Conservation (phyloP, 2,329 filamentous ascomycete species). For the Colletotrichum musicola region DNA sequence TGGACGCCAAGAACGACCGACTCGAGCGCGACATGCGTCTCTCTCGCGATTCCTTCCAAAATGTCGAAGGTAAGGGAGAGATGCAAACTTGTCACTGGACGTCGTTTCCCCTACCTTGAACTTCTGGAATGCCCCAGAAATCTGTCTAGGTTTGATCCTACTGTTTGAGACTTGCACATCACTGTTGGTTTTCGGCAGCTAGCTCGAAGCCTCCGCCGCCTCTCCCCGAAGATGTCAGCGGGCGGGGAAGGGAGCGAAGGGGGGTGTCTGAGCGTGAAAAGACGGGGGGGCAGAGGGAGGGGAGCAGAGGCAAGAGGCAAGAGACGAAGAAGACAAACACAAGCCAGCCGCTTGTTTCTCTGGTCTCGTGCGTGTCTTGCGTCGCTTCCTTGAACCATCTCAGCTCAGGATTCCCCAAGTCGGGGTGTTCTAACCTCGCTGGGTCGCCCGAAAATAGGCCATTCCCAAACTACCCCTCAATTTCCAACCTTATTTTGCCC, state of each 20-base stretch:
- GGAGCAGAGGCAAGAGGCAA: background rate
- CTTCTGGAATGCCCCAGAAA: slow-evolving; percentile 31
- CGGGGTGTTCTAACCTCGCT: slow-evolving; percentile 11
- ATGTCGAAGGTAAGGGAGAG: background rate
- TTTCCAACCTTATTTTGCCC: slow-evolving; percentile 22
- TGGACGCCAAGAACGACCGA: slow-evolving; percentile 15
- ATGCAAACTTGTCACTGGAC: background rate
- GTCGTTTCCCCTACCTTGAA: background rate
- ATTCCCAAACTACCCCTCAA: slow-evolving; percentile 29
- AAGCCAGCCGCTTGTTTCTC: slow-evolving; percentile 14
- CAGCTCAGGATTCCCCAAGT: slow-evolving; percentile 27
- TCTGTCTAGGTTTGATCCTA: slow-evolving; percentile 10
- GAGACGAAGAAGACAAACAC: background rate
- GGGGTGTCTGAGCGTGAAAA: background rate
- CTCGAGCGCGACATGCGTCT: background rate
- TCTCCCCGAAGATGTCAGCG: background rate
- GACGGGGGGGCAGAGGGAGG: background rate
- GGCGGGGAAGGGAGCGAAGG: background rate
- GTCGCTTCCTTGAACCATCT: background rate
- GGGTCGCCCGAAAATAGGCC: slow-evolving; percentile 14
- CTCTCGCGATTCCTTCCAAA: slow-evolving; percentile 1
- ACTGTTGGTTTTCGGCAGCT: slow-evolving; percentile 9
- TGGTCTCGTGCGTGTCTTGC: slow-evolving; percentile 3
- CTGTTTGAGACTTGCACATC: slow-evolving; percentile 16
- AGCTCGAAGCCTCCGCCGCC: slow-evolving; percentile 1